phyloP scores from a whole-genome alignment of 1,284 basidiomycete genomes.

The Trametes hirsuta region DNA sequence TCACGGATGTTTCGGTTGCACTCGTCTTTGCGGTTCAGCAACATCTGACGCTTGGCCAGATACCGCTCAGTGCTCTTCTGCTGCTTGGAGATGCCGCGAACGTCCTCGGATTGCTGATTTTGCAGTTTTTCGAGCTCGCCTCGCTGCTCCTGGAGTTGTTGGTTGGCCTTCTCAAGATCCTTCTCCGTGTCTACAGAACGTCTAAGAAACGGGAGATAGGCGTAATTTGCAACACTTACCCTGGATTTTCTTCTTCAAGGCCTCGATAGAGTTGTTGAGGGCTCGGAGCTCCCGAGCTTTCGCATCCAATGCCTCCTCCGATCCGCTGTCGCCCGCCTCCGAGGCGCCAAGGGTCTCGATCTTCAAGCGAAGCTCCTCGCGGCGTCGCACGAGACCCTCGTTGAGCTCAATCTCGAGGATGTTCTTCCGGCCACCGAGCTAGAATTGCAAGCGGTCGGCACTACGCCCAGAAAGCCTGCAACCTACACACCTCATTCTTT shows the following conservation, averaged over 20 bases:
- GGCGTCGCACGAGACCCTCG: constrained; percentile 81
- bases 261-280: constrained; percentile 67
- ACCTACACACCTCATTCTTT: constrained; percentile 70
- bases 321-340: constrained; percentile 60
- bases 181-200: constrained; percentile 61
- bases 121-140: constrained; percentile 77
- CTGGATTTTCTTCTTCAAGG: constrained; percentile 63
- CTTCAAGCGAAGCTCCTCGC: constrained; percentile 77
- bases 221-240: constrained; percentile 46
- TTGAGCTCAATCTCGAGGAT: constrained; percentile 92
- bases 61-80: constrained; percentile 97
- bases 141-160: constrained; percentile 68
- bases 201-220: background rate
- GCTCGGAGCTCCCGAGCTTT: constrained; percentile 70
- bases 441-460: background rate
- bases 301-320: constrained; percentile 68
- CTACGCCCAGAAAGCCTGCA: no score
- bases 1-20: constrained; percentile 95
- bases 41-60: constrained; percentile 87
- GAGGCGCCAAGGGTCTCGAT: constrained; percentile 76
- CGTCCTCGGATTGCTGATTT: constrained; percentile 84
- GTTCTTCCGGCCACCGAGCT: constrained; percentile 83
- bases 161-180: constrained; percentile 68
- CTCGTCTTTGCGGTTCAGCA: constrained; percentile 86
- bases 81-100: constrained; percentile 82